Conservation (phyloP, 2,329 filamentous ascomycete species). For the Aspergillaceae sp. region DNA sequence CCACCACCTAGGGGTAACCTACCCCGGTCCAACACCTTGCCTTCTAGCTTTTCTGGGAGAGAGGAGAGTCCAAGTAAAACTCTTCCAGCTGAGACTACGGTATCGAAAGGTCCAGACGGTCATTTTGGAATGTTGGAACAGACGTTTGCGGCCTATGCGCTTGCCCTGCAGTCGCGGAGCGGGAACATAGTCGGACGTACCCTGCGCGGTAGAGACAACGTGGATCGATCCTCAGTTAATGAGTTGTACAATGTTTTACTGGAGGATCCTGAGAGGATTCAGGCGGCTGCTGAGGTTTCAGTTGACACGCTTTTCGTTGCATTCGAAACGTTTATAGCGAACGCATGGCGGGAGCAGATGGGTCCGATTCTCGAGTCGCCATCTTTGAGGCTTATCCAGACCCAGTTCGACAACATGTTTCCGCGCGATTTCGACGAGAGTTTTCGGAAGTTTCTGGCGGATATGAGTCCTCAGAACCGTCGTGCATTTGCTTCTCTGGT, state of each 20-base stretch:
- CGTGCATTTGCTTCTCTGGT: conserved; percentile 77
- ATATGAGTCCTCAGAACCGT: conserved; percentile 51
- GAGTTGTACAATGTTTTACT: conserved; percentile 83
- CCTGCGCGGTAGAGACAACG: conserved; percentile 59
- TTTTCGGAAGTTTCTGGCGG: conserved; percentile 45
- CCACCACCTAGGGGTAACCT: conserved; percentile 26
- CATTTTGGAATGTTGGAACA: conserved; percentile 70
- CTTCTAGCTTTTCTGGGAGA: conserved; percentile 41
- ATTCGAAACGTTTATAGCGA: conserved; percentile 85
- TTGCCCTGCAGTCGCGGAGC: conserved; percentile 73
- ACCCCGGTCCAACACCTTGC: conserved; percentile 37
- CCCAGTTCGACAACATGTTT: conserved; percentile 34
- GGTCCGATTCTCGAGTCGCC: conserved; percentile 70
- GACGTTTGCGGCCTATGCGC: conserved; percentile 73
- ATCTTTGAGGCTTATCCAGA: conserved; percentile 64
- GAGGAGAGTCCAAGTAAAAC: conserved; percentile 25
- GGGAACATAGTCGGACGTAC: conserved; percentile 76
- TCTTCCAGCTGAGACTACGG: conserved; percentile 47
- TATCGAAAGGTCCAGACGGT: conserved; percentile 49
- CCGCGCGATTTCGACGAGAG: conserved; percentile 47
- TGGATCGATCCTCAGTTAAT: conserved; percentile 74
- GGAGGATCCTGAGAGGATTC: conserved; percentile 70
- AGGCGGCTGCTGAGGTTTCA: conserved; percentile 63
- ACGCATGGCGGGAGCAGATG: conserved; percentile 83
- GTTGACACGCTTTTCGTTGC: conserved; percentile 82